Evolutionary conservation across 768 basidiomycete genomes (phyloP), one percentile per base, ranked within the genome.

Genomic region (Phylloporus arenicola): DNA sequence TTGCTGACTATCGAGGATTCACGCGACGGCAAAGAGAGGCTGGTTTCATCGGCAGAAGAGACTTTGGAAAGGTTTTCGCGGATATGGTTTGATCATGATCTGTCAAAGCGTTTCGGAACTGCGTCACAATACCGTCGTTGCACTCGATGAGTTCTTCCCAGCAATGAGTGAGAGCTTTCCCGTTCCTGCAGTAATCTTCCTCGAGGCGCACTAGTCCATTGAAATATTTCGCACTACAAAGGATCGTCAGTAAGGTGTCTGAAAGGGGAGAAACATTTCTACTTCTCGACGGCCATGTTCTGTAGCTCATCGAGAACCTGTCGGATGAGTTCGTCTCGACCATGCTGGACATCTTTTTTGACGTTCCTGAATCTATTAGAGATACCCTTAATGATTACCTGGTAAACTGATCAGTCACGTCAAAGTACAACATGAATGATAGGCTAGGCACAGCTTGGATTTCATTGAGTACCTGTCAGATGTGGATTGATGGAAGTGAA

Each of bases 171-270:
- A 80, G 64, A 27, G 70, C 65, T 38, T 69, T 67, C 50, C 75
- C 70, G 47, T 71, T 68, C 22, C 52, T 63, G 33, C 75, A 69
- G 55, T 83, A 84, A 47, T 76, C 74, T 47, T 74, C 72, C 57
- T 83, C 80, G 16, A 84, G 71, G 47, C 74, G 73, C 27, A 84
- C 73, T 27, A 86, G 63, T 13, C 54, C 62, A 57, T 83, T 80
- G 63, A 78, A 82, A 56, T 79, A 73, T 17, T 55, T 63, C 37
- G 72, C 70, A 47, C 84, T 86, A 51, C 3, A 19, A 46, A 35
- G 25, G 9, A 45, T 38, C 17, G 9, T 41, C 49, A 35, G 56
- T 48, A 53, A 37, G 16, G 41, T 11, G 46, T 45, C 29, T 34
- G 30, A 40, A 48, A 44, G 27, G 38, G 39, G 17, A 31, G 4